Evolutionary conservation across 2,329 filamentous ascomycete genomes (phyloP), one percentile per base, ranked within the genome.

Genomic region (Exophiala bonariae): DNA sequence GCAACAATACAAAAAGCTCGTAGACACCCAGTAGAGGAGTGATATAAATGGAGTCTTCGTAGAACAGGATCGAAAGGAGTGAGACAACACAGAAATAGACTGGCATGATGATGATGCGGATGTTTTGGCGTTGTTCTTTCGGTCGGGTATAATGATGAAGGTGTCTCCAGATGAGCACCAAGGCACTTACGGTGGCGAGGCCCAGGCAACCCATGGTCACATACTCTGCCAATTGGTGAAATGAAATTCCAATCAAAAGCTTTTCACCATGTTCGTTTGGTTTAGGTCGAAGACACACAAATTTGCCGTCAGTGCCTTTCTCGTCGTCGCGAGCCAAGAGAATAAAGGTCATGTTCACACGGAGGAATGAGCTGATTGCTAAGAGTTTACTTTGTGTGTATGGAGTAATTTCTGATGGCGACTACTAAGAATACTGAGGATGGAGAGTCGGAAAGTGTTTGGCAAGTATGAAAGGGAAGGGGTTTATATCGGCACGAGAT

Each of bases 121-220:
- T 31, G 14, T 45, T 45, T 31, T 50, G 47, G 3, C 47, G 41
- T 41, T 50, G 47, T 17, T 50, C 41, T 28, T 37, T 50, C 23
- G 47, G 36, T 28, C 37, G 41, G 2, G 41, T 50, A 20, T 50
- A 50, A 10, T 41, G 47, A 26, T 50, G 47, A 10, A 50, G 35
- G 41, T 50, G 47, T 37, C 45, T 50, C 40, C 37, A 45, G 17
- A 45, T 50, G 7, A 50, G 42, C 18, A 45, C 30, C 9, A 50
- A 26, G 4, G 40, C 23, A 20, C 37, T 45, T n/a, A 45, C 4
- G 16, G 30, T 45, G 10, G 47, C 45, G 35, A 50, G 38, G 5
- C 41, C 41, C 14, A 44, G 28, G 13, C 10, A 22, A 6, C 8
- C 26, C 22, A 41, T 31, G 41, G 28, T 37, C n/a, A 50, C 40